phyloP scores from a whole-genome alignment of 768 basidiomycete genomes.

The Hypholoma fasciculare region DNA sequence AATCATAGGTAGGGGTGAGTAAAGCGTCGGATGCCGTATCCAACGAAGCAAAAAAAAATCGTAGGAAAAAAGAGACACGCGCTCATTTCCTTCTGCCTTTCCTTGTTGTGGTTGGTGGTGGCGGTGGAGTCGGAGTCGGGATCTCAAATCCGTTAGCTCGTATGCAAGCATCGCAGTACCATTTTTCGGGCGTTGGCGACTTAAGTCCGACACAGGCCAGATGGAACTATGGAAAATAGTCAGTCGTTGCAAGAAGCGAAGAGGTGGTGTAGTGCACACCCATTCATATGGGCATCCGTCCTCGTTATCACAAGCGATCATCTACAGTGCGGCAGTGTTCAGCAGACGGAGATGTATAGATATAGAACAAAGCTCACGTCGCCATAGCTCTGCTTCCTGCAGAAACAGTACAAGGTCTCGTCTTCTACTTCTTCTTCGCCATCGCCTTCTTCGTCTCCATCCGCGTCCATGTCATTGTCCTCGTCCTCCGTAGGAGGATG shows the following conservation, averaged over 20 bases:
- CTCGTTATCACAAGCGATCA: conserved; percentile 75
- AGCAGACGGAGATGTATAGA: not conserved
- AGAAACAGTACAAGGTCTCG: conserved; percentile 51
- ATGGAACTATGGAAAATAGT: conserved; percentile 48
- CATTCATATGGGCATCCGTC: conserved; percentile 68
- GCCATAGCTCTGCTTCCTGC: conserved; percentile 49
- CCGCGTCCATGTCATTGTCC: conserved; percentile 40
- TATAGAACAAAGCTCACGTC: conserved; percentile 35
- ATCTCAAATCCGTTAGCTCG: conserved; percentile 30
- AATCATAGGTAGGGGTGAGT: not conserved
- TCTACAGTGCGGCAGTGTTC: conserved; percentile 30
- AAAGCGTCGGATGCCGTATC: not conserved
- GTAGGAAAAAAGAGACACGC: not conserved
- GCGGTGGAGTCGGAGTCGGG: conserved; percentile 1
- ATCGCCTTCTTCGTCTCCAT: conserved; percentile 41
- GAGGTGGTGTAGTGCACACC: conserved; percentile 37
- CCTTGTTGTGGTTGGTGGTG: conserved; percentile 16
- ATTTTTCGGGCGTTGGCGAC: conserved; percentile 47
- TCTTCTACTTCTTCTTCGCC: conserved; percentile 48
- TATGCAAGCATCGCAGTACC: conserved; percentile 54
- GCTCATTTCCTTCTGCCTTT: conserved; percentile 20
- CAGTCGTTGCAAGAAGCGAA: not conserved
- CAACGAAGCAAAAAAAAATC: too few species aligned
- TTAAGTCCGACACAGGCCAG: conserved; percentile 58
- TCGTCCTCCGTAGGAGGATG: conserved; percentile 35